A percentile compares a stretch with the other conserved stretches of the same genome.
phyloP scores from a whole-genome alignment of 768 basidiomycete genomes.

The Termitomyces sp. region DNA sequence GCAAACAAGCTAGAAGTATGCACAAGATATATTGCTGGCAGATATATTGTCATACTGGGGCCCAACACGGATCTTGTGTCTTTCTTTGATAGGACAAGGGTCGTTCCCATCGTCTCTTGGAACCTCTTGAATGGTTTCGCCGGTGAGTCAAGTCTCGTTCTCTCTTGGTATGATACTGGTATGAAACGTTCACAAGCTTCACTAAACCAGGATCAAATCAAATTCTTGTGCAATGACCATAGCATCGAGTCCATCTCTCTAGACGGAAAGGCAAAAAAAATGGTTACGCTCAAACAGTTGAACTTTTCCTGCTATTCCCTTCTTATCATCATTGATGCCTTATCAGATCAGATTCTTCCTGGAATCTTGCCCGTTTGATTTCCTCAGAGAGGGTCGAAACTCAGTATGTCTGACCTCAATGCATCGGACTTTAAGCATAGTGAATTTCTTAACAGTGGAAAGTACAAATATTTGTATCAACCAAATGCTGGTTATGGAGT shows the following conservation, averaged over 20 bases:
- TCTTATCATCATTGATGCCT: neutral
- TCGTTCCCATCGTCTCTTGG: neutral
- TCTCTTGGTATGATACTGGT: neutral
- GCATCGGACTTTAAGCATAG: neutral
- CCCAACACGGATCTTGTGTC: neutral
- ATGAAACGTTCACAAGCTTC: neutral
- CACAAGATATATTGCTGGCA: neutral
- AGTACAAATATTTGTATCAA: neutral
- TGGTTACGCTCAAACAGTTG: neutral
- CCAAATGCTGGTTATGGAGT: neutral
- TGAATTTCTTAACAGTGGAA: neutral
- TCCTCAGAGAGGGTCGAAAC: neutral
- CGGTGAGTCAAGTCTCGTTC: neutral
- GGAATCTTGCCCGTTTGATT: neutral
- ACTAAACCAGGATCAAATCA: neutral
- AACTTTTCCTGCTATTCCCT: neutral
- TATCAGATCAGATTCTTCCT: neutral
- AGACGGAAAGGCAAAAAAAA: neutral
- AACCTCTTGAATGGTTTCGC: neutral
- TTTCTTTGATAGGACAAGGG: neutral
- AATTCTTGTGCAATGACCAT: neutral
- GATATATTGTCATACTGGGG: neutral
- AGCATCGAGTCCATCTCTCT: neutral
- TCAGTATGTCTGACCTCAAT: neutral
- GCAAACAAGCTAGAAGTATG: no score